Percentiles rank a stretch among this genome's conserved stretches.
These are phyloP conservation scores for Euphorbia tirucalli DNA, from an alignment of 345 rosid genomes.

Conservation along the genomic window DNA sequence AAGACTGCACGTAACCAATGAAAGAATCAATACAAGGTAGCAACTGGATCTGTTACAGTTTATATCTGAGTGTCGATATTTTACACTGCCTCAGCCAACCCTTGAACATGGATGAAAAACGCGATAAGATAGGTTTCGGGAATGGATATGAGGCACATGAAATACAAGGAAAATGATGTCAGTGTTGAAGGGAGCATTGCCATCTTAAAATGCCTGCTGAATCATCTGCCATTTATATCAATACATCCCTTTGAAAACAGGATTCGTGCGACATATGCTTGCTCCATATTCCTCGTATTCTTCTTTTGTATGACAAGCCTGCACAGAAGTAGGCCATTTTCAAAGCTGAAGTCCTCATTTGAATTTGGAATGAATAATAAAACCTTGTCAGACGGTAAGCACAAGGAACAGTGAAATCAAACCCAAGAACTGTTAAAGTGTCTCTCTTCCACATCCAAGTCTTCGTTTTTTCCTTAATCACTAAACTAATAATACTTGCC, in stretches of 20 bases:
- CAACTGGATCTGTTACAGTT: neutral
- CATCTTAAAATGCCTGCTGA: neutral
- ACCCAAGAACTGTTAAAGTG: neutral
- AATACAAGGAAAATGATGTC: neutral
- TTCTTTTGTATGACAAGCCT: slow-evolving; percentile 97
- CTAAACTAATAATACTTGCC: too few relatives aligned
- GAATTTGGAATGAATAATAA: neutral
- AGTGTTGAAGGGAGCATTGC: neutral
- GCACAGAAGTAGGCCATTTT: slow-evolving; percentile 16
- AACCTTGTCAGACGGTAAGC: neutral
- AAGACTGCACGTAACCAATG: slow-evolving; percentile 23
- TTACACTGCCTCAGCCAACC: slow-evolving; percentile 13
- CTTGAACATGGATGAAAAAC: slow-evolving; percentile 9
- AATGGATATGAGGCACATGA: neutral
- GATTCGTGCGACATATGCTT: slow-evolving; percentile 97
- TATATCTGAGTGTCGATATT: slow-evolving; percentile 1
- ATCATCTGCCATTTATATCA: slow-evolving; percentile 29
- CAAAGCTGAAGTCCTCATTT: neutral
- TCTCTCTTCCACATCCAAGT: too few relatives aligned
- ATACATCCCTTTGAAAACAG: slow-evolving; percentile 99
- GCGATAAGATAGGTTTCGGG: neutral
- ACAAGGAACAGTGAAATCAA: neutral
- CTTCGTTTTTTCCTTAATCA: too few relatives aligned
- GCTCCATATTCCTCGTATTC: slow-evolving; percentile 98
- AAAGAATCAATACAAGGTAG: slow-evolving; percentile 36